Evolutionary conservation across 257 asterid genomes (phyloP).

Genomic region (Mentha longifolia): DNA sequence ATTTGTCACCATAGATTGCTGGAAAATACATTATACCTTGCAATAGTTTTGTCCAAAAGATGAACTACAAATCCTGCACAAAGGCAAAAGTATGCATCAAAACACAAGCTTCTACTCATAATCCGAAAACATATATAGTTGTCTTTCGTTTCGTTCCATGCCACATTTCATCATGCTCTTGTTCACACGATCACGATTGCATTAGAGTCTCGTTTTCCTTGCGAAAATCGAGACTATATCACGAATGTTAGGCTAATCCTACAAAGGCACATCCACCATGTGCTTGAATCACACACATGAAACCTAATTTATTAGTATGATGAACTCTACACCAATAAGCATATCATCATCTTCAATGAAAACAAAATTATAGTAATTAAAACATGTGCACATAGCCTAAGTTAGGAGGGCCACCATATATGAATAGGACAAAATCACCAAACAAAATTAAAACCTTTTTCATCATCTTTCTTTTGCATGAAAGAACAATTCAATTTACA

Average conservation of each 20-base stretch:
- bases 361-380: too few species aligned
- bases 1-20: background rate
- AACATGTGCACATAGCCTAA: background rate
- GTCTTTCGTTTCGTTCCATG: too few species aligned
- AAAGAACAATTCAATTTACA: constrained; percentile 8
- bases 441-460: constrained; percentile 8
- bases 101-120: background rate
- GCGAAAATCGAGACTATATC: background rate
- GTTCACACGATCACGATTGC: too few species aligned
- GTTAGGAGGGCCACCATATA: background rate
- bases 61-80: constrained; percentile 80
- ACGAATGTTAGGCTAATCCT: constrained; percentile 4
- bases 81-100: constrained; percentile 27
- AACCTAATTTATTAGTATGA: too few species aligned
- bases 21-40: constrained; percentile 54
- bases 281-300: too few species aligned
- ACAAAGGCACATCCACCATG: background rate
- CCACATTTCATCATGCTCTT: too few species aligned
- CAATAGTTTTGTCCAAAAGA: constrained; percentile 76
- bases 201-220: too few species aligned
- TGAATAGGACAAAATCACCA: background rate
- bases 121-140: constrained; percentile 1
- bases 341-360: background rate
- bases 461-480: background rate
- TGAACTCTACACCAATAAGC: too few species aligned